These are phyloP conservation scores for Purshia tridentata DNA, from an alignment of 306 rosid genomes.

Conservation along the genomic window DNA sequence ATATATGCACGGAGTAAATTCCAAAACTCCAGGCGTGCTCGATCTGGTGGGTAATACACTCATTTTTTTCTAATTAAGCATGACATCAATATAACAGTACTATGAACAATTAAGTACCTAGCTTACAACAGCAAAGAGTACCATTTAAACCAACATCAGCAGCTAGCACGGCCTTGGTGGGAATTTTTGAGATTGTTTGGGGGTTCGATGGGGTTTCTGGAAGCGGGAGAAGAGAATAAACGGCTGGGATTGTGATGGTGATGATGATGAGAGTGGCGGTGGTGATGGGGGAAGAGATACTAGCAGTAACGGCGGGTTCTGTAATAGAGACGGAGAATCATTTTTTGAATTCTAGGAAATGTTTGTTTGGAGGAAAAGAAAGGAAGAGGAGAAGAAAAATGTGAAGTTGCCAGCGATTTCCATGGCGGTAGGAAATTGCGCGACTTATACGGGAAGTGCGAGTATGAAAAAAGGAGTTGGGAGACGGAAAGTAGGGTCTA, in stretches of 20 bases:
- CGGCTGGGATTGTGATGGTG: slow-evolving; percentile 1
- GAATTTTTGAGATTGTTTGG: slow-evolving; percentile 24
- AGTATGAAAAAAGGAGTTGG: background rate
- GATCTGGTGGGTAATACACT: too few species aligned
- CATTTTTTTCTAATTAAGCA: too few species aligned
- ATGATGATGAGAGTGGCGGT: slow-evolving; percentile 16
- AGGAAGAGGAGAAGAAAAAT: background rate
- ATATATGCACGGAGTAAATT: too few species aligned
- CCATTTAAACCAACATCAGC: too few species aligned
- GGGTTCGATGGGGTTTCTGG: slow-evolving; percentile 24
- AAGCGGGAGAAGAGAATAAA: slow-evolving; percentile 34
- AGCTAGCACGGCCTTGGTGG: slow-evolving; percentile 26
- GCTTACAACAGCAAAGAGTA: too few species aligned
- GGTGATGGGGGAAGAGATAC: slow-evolving; percentile 43
- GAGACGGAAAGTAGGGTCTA: slow-evolving; percentile 3
- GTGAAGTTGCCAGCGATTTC: slow-evolving; percentile 1
- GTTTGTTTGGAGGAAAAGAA: background rate
- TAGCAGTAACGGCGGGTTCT: slow-evolving; percentile 45
- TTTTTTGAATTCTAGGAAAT: background rate
- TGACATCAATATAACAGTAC: too few species aligned
- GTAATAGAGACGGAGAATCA: slow-evolving; percentile 56
- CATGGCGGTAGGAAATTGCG: slow-evolving; percentile 38
- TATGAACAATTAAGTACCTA: too few species aligned
- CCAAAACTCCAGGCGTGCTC: too few species aligned
- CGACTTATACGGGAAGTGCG: slow-evolving; percentile 1